These are phyloP conservation scores for Gyrodon lividus DNA, from an alignment of 768 basidiomycete species.

Conservation along the genomic window DNA sequence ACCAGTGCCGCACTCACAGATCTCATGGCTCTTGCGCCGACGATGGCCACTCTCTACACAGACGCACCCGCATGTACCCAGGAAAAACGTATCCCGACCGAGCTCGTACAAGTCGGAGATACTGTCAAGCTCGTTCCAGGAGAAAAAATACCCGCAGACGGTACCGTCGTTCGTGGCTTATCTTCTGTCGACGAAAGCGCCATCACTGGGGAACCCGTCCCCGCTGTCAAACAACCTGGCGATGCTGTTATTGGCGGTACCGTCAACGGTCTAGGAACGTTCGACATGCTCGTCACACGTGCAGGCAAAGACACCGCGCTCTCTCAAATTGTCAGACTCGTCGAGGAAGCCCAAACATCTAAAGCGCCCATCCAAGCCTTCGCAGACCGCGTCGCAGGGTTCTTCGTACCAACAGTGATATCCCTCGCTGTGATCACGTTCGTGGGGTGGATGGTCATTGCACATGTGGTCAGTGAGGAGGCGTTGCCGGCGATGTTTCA, in stretches of 20 bases:
- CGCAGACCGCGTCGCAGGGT: slow-evolving; percentile 91
- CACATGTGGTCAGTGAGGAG: slow-evolving; percentile 52
- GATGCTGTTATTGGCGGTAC: slow-evolving; percentile 94
- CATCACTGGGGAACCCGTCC: slow-evolving; percentile 91
- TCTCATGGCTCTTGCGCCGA: slow-evolving; percentile 91
- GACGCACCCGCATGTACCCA: slow-evolving; percentile 76
- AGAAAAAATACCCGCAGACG: slow-evolving; percentile 95
- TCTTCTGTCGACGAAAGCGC: slow-evolving; percentile 95
- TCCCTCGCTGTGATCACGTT: slow-evolving; percentile 81
- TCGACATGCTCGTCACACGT: slow-evolving; percentile 93
- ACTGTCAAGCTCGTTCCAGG: slow-evolving; percentile 92
- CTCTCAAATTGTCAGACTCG: slow-evolving; percentile 93
- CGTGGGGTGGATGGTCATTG: slow-evolving; percentile 76
- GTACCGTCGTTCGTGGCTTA: slow-evolving; percentile 80
- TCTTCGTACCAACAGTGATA: slow-evolving; percentile 93
- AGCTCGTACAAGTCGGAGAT: slow-evolving; percentile 93
- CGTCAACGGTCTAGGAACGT: slow-evolving; percentile 94
- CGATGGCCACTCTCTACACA: slow-evolving; percentile 94
- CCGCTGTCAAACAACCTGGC: slow-evolving; percentile 80
- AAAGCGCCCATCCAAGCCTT: slow-evolving; percentile 99
- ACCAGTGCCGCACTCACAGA: slow-evolving; percentile 96
- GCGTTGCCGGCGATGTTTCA: slow-evolving; percentile 83
- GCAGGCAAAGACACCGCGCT: slow-evolving; percentile 97
- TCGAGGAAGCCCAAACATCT: slow-evolving; percentile 96
- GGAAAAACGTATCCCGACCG: slow-evolving; percentile 90